phyloP scores from a whole-genome alignment of 305 asterid genomes.

The Lippia alba region DNA sequence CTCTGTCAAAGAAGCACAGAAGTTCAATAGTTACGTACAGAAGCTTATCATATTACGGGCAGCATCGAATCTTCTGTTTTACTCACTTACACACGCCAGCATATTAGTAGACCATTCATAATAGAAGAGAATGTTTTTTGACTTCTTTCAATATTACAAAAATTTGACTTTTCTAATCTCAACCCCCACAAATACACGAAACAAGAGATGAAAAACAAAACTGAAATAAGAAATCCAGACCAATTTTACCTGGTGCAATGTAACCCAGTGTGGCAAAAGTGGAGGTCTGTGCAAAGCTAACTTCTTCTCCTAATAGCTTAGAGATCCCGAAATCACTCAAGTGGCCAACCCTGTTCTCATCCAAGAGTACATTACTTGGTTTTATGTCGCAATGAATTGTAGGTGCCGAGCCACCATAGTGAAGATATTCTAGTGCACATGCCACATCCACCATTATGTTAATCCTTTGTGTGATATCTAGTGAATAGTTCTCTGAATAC shows the following conservation, averaged over 20 bases:
- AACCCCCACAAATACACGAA: too few relatives aligned
- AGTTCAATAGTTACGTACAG: too few relatives aligned
- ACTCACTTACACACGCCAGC: too few relatives aligned
- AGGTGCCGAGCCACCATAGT: constrained; percentile 20
- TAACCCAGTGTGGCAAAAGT: constrained; percentile 32
- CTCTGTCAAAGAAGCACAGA: neutral
- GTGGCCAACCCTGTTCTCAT: constrained; percentile 30
- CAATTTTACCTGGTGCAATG: constrained; percentile 33
- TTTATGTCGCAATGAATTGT: constrained; percentile 33
- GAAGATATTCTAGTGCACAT: constrained; percentile 34
- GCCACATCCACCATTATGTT: constrained; percentile 30
- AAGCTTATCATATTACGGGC: too few relatives aligned
- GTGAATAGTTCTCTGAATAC: constrained; percentile 7
- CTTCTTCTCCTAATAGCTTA: constrained; percentile 21
- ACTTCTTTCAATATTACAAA: too few relatives aligned
- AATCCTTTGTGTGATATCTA: constrained; percentile 22
- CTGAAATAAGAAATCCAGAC: too few relatives aligned
- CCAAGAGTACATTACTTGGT: constrained; percentile 34
- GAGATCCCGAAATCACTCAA: constrained; percentile 37
- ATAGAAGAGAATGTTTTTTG: too few relatives aligned
- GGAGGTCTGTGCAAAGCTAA: constrained; percentile 23
- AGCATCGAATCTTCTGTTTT: too few relatives aligned
- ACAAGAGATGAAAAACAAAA: too few relatives aligned
- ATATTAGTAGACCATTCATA: too few relatives aligned
- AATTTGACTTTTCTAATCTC: too few relatives aligned